Conservation (phyloP, 768 basidiomycete species). For the Russula dissimulans region DNA sequence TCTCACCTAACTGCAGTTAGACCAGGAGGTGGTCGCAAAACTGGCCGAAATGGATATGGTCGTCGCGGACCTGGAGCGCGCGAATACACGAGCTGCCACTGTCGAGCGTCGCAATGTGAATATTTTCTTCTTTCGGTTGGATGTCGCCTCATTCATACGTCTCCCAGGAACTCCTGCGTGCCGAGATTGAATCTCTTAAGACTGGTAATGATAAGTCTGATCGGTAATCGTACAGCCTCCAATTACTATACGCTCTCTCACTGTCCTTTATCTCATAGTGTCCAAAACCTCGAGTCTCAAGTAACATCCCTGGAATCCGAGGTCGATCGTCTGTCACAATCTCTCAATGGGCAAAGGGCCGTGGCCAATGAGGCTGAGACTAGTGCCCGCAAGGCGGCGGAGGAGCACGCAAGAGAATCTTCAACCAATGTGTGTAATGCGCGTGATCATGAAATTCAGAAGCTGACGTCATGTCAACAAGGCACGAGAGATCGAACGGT, state of each 20-base stretch:
- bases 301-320: slow-evolving; percentile 72
- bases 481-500: slow-evolving; percentile 55
- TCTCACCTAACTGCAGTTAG: slow-evolving; percentile 30
- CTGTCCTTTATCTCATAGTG: slow-evolving; percentile 32
- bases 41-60: slow-evolving; percentile 93
- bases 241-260: neutral
- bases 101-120: slow-evolving; percentile 89
- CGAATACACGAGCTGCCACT: slow-evolving; percentile 87
- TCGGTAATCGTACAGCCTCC: slow-evolving; percentile 38
- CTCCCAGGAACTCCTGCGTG: slow-evolving; percentile 79
- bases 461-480: slow-evolving; percentile 23
- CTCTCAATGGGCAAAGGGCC: slow-evolving; percentile 53
- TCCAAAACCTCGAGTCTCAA: slow-evolving; percentile 63
- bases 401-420: slow-evolving; percentile 53
- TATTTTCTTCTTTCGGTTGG: neutral
- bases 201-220: slow-evolving; percentile 66
- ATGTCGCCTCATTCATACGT: neutral
- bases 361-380: slow-evolving; percentile 39
- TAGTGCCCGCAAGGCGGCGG: slow-evolving; percentile 40
- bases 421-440: slow-evolving; percentile 39
- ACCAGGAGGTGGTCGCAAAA: slow-evolving; percentile 86
- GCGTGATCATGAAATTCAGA: neutral
- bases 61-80: slow-evolving; percentile 85
- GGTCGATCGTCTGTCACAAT: slow-evolving; percentile 54
- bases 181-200: slow-evolving; percentile 87